A percentile compares a stretch with the other conserved stretches of the same genome.
These are phyloP conservation scores for Naganishia vaughanmartiniae DNA, from an alignment of 768 basidiomycete genomes.

Conservation along the genomic window DNA sequence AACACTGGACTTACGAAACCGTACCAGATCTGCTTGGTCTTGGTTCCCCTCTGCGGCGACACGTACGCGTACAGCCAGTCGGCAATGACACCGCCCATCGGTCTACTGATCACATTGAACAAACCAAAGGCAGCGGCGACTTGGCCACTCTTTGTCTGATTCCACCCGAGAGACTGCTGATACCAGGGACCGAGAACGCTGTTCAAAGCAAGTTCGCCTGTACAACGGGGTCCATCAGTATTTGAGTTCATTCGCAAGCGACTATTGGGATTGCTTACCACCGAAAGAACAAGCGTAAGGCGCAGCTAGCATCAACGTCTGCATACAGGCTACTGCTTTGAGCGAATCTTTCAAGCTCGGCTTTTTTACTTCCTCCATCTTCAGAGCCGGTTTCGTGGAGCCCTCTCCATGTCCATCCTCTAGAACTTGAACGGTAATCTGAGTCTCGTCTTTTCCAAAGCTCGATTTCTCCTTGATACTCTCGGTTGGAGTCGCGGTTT, in stretches of 20 bases:
- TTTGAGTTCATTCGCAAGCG: constrained; percentile 60
- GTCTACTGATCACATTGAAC: constrained; percentile 59
- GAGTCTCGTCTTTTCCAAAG: constrained; percentile 1
- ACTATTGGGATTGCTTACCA: constrained; percentile 53
- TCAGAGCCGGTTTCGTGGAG: background rate
- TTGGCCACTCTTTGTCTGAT: constrained; percentile 62
- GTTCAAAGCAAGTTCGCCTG: constrained; percentile 61
- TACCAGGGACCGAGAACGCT: constrained; percentile 58
- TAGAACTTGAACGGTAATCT: constrained; percentile 11
- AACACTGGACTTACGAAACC: constrained; percentile 24
- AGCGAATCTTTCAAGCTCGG: constrained; percentile 27
- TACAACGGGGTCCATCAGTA: constrained; percentile 59
- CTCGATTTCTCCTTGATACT: constrained; percentile 19
- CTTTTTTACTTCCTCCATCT: constrained; percentile 17
- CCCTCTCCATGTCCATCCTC: constrained; percentile 1
- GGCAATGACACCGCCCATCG: constrained; percentile 57
- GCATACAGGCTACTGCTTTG: constrained; percentile 21
- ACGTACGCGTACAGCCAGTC: constrained; percentile 54
- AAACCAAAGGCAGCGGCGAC: constrained; percentile 55
- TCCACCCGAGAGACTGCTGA: constrained; percentile 55
- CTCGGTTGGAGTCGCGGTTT: background rate
- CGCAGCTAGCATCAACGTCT: constrained; percentile 55
- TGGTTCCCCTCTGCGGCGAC: constrained; percentile 21
- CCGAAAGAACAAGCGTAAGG: constrained; percentile 57
- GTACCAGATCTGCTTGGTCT: constrained; percentile 28